A percentile compares a stretch with the other conserved stretches of the same genome.
These are phyloP conservation scores for Paralagenidium karlingii DNA, from an alignment of 352 stramenopile genomes.

Conservation along the genomic window DNA sequence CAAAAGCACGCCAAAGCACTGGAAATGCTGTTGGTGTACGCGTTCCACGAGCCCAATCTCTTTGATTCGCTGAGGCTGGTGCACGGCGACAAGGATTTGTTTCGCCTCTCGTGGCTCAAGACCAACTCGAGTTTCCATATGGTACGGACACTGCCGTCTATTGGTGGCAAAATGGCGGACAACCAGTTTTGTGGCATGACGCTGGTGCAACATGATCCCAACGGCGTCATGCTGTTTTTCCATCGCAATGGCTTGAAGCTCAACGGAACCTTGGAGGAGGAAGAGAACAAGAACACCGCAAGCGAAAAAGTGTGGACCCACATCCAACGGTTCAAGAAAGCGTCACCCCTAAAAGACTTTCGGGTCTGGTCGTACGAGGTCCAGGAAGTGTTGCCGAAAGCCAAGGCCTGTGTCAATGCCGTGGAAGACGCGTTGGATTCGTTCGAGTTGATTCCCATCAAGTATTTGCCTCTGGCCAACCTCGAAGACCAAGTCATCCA, in stretches of 20 bases:
- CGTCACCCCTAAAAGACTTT: no score
- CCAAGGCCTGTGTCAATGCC: no score
- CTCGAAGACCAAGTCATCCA: conserved; percentile 32
- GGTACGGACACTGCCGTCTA: conserved; percentile 34
- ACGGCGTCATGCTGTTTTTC: conserved; percentile 63
- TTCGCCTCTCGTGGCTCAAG: conserved; percentile 73
- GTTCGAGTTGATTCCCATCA: no score
- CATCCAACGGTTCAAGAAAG: conserved; percentile 35
- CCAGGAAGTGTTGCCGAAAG: no score
- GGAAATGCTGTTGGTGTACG: conserved; percentile 74
- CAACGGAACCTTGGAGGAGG: conserved; percentile 32
- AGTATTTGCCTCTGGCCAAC: conserved; percentile 22
- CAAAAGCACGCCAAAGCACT: conserved; percentile 19
- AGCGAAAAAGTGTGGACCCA: conserved; percentile 70
- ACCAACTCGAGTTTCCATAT: conserved; percentile 56
- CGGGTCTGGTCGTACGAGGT: no score
- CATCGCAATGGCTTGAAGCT: conserved; percentile 75
- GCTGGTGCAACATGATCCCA: conserved; percentile 66
- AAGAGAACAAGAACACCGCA: conserved; percentile 23
- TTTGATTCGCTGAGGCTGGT: conserved; percentile 56
- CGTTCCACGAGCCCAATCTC: conserved; percentile 33
- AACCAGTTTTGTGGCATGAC: conserved; percentile 62
- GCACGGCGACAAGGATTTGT: conserved; percentile 67
- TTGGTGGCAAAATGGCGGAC: conserved; percentile 25
- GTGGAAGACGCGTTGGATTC: no score